These are phyloP conservation scores for Acorus gramineus DNA, from an alignment of 106 monocot genomes.

Conservation along the genomic window DNA sequence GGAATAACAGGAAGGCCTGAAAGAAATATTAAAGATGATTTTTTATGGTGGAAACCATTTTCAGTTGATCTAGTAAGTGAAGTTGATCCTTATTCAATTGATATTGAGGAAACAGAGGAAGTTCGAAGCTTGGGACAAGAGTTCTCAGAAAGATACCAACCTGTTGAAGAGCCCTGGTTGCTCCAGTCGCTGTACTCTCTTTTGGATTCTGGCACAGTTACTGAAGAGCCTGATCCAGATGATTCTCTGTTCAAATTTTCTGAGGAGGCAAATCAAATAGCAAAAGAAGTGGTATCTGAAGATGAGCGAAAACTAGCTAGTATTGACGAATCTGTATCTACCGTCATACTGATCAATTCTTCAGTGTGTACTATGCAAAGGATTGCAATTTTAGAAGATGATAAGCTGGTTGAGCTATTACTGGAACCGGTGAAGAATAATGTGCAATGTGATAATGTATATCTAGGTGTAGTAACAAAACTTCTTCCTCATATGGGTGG, in stretches of 20 bases:
- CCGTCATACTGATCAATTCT: slow-evolving; percentile 75
- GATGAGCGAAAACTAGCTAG: slow-evolving; percentile 18
- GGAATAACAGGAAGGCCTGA: slow-evolving; percentile 60
- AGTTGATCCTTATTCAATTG: neutral
- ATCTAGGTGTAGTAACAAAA: slow-evolving; percentile 78
- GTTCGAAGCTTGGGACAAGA: slow-evolving; percentile 15
- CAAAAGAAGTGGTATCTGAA: slow-evolving; percentile 17
- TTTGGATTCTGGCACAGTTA: slow-evolving; percentile 10
- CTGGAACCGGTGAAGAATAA: slow-evolving; percentile 89
- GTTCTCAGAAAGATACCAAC: slow-evolving; percentile 48
- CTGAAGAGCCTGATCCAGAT: slow-evolving; percentile 18
- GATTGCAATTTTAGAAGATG: slow-evolving; percentile 91
- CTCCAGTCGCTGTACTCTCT: slow-evolving; percentile 26
- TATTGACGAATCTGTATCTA: slow-evolving; percentile 40
- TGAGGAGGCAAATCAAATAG: slow-evolving; percentile 9
- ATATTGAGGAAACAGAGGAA: slow-evolving; percentile 3
- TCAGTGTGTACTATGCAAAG: slow-evolving; percentile 95
- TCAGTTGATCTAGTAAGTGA: slow-evolving; percentile 5
- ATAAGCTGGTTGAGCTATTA: slow-evolving; percentile 75
- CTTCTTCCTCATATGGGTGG: slow-evolving; percentile 90
- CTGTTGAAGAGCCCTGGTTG: slow-evolving; percentile 85
- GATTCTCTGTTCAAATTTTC: slow-evolving; percentile 16
- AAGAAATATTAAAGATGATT: neutral
- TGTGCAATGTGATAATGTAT: slow-evolving; percentile 91
- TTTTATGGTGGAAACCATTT: slow-evolving; percentile 2